A percentile compares a stretch with the other conserved stretches of the same genome.
Evolutionary conservation across 495 filamentous ascomycete species (phyloP).

Genomic region (Neurospora tetrasperma): DNA sequence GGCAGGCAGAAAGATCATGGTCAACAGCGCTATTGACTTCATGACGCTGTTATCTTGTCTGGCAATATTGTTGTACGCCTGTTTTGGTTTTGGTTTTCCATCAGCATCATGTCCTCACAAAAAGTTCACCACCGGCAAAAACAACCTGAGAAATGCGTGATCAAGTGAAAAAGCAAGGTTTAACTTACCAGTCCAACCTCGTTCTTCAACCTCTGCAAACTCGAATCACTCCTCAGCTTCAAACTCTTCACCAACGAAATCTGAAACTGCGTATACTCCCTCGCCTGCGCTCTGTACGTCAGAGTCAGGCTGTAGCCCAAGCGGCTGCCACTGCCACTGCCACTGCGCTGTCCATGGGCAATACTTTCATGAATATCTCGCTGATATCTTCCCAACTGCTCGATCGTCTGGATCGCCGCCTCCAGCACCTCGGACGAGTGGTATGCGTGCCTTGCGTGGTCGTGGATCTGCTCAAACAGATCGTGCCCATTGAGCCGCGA

Average conservation of each 20-base stretch:
- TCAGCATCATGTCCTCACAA: neutral
- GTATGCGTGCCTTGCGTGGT: slow-evolving; percentile 13
- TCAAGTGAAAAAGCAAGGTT: no score
- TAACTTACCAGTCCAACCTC: slow-evolving; percentile 10
- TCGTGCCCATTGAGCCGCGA: neutral
- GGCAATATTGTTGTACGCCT: slow-evolving; percentile 16
- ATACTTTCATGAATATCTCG: slow-evolving; percentile 1
- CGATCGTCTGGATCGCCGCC: slow-evolving; percentile 8
- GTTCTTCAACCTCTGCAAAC: slow-evolving; percentile 9
- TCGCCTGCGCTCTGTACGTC: slow-evolving; percentile 12
- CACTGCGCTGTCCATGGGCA: neutral
- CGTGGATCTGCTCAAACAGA: slow-evolving; percentile 12
- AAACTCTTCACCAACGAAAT: slow-evolving; percentile 9
- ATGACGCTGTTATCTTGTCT: slow-evolving; percentile 30
- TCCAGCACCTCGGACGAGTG: slow-evolving; percentile 16
- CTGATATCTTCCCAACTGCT: slow-evolving; percentile 5
- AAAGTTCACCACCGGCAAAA: no score
- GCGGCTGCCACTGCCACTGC: neutral
- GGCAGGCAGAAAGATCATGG: slow-evolving; percentile 33
- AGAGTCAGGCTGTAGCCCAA: neutral
- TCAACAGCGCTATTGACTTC: slow-evolving; percentile 34
- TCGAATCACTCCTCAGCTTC: slow-evolving; percentile 16
- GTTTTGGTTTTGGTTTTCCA: neutral
- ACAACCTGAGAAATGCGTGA: no score
- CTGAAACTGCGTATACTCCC: slow-evolving; percentile 14